Conservation (phyloP, 495 filamentous ascomycete species). For the Penicillium pancosmium region DNA sequence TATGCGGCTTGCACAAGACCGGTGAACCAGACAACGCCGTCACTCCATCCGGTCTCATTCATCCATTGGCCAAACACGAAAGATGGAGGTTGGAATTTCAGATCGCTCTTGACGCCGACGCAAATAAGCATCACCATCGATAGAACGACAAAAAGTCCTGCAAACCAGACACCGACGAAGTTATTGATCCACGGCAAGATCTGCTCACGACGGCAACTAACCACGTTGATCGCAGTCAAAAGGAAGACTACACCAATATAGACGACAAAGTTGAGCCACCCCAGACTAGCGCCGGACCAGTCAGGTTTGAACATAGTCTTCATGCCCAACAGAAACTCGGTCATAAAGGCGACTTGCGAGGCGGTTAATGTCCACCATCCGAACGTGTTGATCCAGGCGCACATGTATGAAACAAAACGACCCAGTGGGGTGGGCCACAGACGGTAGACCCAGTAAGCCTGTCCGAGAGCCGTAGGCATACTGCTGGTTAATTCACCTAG, state of each 20-base stretch:
- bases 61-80: slow-evolving; percentile 61
- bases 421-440: slow-evolving; percentile 41
- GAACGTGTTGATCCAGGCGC: slow-evolving; percentile 55
- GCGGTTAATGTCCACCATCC: slow-evolving; percentile 55
- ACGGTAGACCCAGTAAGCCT: slow-evolving; percentile 52
- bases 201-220: slow-evolving; percentile 48
- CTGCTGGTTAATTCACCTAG: slow-evolving; percentile 51
- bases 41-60: slow-evolving; percentile 64
- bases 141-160: slow-evolving; percentile 46
- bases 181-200: slow-evolving; percentile 51
- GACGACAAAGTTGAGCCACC: slow-evolving; percentile 50
- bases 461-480: slow-evolving; percentile 53
- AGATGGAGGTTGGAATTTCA: slow-evolving; percentile 43
- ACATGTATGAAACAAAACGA: slow-evolving; percentile 51
- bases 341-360: slow-evolving; percentile 53
- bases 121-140: slow-evolving; percentile 47
- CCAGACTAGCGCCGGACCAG: slow-evolving; percentile 40
- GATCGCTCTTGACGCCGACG: slow-evolving; percentile 40
- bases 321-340: slow-evolving; percentile 51
- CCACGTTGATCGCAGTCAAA: slow-evolving; percentile 46
- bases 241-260: slow-evolving; percentile 43
- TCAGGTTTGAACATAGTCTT: slow-evolving; percentile 46
- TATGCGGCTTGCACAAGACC: slow-evolving; percentile 64
- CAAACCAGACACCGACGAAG: slow-evolving; percentile 52
- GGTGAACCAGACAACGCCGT: slow-evolving; percentile 65